Percentiles rank a stretch among this genome's conserved stretches.
Conservation (phyloP, 768 basidiomycete genomes). For the Termitomyces sp. region DNA sequence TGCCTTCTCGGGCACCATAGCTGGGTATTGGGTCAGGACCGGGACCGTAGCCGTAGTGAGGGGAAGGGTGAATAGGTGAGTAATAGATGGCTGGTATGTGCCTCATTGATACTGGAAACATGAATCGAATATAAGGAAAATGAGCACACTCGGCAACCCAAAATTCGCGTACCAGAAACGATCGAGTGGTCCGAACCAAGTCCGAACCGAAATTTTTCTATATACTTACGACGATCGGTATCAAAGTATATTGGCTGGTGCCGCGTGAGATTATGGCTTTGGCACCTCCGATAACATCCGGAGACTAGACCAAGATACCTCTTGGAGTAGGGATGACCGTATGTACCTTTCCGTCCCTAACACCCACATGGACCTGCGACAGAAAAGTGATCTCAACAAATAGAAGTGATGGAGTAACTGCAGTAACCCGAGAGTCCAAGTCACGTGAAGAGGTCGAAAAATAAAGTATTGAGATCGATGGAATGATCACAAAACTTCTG, state of each 20-base stretch:
- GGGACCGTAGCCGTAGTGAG: not conserved
- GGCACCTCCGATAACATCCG: not conserved
- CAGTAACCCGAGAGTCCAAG: not conserved
- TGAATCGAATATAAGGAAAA: conserved; percentile 1
- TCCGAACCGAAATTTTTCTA: not conserved
- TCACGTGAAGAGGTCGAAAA: not conserved
- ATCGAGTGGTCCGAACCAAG: not conserved
- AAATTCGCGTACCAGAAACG: not conserved
- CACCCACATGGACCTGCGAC: not conserved
- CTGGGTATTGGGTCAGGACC: not conserved
- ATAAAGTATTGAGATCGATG: not conserved
- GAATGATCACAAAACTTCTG: not conserved
- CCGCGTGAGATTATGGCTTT: not conserved
- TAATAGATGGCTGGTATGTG: not conserved
- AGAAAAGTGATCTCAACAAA: not conserved
- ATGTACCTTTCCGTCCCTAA: not conserved
- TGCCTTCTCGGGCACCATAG: conserved; percentile 27
- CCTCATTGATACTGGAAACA: not conserved
- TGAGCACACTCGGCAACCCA: not conserved
- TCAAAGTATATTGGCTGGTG: not conserved
- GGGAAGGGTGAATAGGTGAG: too few relatives aligned
- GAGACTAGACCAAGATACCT: not conserved
- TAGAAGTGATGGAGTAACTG: too few relatives aligned
- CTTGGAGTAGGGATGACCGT: not conserved
- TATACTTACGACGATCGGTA: not conserved